Evolutionary conservation across 805 yeast genomes (phyloP).

Genomic region (Yamadazyma kitorensis): DNA sequence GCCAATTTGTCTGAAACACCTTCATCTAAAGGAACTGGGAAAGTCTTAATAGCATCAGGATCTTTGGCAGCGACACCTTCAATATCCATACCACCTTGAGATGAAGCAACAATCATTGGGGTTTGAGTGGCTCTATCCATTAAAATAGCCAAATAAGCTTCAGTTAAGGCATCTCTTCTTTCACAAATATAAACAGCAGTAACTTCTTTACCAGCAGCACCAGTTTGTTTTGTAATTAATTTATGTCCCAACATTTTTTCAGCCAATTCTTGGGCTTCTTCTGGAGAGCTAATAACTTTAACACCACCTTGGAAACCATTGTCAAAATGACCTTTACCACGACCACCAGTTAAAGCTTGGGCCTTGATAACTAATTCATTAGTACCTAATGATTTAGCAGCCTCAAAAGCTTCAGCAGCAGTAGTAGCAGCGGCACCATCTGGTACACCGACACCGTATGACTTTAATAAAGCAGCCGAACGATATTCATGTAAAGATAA

Average conservation of each 20-base stretch:
- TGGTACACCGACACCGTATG: slow-evolving; percentile 89
- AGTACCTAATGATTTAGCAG: slow-evolving; percentile 72
- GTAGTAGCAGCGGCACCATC: slow-evolving; percentile 88
- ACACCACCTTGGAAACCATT: slow-evolving; percentile 97
- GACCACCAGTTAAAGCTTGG: slow-evolving; percentile 98
- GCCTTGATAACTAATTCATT: slow-evolving; percentile 94
- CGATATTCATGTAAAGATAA: slow-evolving; percentile 94
- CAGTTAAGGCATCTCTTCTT: slow-evolving; percentile 90
- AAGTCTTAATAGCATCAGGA: slow-evolving; percentile 90
- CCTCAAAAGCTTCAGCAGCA: slow-evolving; percentile 80
- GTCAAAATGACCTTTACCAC: slow-evolving; percentile 98
- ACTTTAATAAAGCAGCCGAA: slow-evolving; percentile 80
- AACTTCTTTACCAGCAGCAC: slow-evolving; percentile 94
- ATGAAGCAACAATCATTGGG: slow-evolving; percentile 92
- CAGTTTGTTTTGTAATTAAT: slow-evolving; percentile 96
- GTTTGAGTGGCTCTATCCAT: slow-evolving; percentile 90
- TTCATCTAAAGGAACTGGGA: slow-evolving; percentile 67
- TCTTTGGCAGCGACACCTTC: slow-evolving; percentile 94
- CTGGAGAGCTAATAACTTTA: slow-evolving; percentile 78
- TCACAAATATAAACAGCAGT: slow-evolving; percentile 95
- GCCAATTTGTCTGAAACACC: slow-evolving; percentile 85
- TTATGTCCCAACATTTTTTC: slow-evolving; percentile 88
- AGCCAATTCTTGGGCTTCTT: slow-evolving; percentile 84
- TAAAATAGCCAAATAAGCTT: slow-evolving; percentile 91
- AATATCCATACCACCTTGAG: slow-evolving; percentile 99